Evolutionary conservation across 495 filamentous ascomycete species (phyloP).

Genomic region (Xylaria acuta): DNA sequence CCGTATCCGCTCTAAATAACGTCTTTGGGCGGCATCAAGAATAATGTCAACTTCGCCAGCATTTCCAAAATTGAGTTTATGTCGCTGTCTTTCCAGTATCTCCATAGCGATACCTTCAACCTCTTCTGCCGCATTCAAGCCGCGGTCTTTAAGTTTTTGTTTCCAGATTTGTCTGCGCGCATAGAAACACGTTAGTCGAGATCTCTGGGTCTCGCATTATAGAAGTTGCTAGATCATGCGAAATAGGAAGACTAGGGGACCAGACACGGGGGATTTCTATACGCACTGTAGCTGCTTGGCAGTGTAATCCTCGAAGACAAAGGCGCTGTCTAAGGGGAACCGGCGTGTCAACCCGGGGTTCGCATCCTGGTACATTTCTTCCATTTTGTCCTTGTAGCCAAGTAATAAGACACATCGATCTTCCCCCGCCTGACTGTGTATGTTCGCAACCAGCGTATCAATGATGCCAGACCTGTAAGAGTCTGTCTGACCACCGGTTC

Average conservation of each 20-base stretch:
- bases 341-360: slow-evolving; percentile 75
- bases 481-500: neutral
- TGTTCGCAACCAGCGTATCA: slow-evolving; percentile 54
- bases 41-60: slow-evolving; percentile 61
- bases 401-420: slow-evolving; percentile 78
- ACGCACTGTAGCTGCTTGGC: neutral
- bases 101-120: slow-evolving; percentile 50
- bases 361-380: slow-evolving; percentile 74
- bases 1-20: slow-evolving; percentile 56
- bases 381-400: slow-evolving; percentile 77
- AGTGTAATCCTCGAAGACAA: neutral
- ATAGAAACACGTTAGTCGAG: too few relatives aligned
- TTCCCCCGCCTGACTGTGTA: slow-evolving; percentile 74
- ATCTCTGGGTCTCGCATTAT: too few relatives aligned
- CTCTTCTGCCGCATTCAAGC: slow-evolving; percentile 20
- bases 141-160: neutral
- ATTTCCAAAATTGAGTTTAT: slow-evolving; percentile 62
- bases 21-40: slow-evolving; percentile 61
- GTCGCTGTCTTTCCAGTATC: slow-evolving; percentile 49
- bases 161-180: neutral
- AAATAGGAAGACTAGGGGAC: too few relatives aligned
- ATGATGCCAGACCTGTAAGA: neutral
- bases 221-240: too few relatives aligned
- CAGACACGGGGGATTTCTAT: too few relatives aligned
- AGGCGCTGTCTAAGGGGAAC: slow-evolving; percentile 63